These are phyloP conservation scores for Falciphora oryzae DNA, from an alignment of 2,329 filamentous ascomycete species.

Conservation along the genomic window DNA sequence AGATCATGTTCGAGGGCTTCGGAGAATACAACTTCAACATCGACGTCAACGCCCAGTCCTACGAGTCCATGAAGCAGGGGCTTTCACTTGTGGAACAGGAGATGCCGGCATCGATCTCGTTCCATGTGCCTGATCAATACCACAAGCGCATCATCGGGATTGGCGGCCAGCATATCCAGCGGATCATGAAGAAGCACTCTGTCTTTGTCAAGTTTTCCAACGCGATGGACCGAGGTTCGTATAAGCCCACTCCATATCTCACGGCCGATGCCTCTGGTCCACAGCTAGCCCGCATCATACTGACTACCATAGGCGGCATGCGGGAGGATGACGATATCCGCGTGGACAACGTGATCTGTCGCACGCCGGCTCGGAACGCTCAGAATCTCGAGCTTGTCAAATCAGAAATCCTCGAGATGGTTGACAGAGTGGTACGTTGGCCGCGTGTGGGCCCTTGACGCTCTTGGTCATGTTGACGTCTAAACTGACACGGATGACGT, in stretches of 20 bases:
- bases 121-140: slow-evolving; percentile 98
- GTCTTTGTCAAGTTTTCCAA: slow-evolving; percentile 99
- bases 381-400: slow-evolving; percentile 96
- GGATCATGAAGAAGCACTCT: slow-evolving; percentile 99
- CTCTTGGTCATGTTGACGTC: no score
- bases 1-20: slow-evolving; percentile 98
- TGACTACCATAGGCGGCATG: slow-evolving; percentile 53
- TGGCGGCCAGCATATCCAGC: slow-evolving; percentile 95
- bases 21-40: slow-evolving; percentile 99
- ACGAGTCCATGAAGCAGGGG: slow-evolving; percentile 91
- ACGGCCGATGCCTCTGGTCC: background rate
- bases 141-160: slow-evolving; percentile 99
- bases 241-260: background rate
- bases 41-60: slow-evolving; percentile 86
- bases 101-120: slow-evolving; percentile 98
- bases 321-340: slow-evolving; percentile 98
- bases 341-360: slow-evolving; percentile 97
- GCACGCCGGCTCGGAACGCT: slow-evolving; percentile 92
- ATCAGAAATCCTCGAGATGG: slow-evolving; percentile 99
- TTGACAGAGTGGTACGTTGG: slow-evolving; percentile 74
- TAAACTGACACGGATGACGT: background rate
- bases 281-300: slow-evolving; percentile 11
- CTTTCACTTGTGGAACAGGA: slow-evolving; percentile 93
- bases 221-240: slow-evolving; percentile 83
- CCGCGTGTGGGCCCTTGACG: background rate